These are phyloP conservation scores for Suzukiozyma palmioleophila DNA, from an alignment of 1,139 yeast genomes.

Conservation along the genomic window DNA sequence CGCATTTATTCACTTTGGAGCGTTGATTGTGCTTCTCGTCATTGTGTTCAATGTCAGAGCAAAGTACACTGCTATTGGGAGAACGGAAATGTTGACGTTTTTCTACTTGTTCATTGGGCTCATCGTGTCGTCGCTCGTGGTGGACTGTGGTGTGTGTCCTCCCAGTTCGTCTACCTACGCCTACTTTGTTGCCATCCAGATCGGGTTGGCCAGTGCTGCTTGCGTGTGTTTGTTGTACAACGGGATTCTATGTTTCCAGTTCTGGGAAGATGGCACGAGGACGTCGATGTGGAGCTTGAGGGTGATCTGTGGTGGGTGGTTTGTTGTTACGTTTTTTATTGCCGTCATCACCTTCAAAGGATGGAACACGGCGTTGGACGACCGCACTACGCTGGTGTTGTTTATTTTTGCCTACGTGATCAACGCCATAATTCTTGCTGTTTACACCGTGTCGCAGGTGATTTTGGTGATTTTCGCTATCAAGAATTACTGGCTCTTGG, in stretches of 20 bases:
- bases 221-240: conserved; percentile 66
- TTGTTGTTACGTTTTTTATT: conserved; percentile 61
- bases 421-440: conserved; percentile 60
- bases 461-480: conserved; percentile 64
- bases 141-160: conserved; percentile 90
- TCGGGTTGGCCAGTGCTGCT: conserved; percentile 67
- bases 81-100: conserved; percentile 78
- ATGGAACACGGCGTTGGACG: conserved; percentile 48
- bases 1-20: conserved; percentile 78
- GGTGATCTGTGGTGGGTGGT: conserved; percentile 45
- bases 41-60: conserved; percentile 76
- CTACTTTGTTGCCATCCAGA: conserved; percentile 77
- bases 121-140: conserved; percentile 63
- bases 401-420: conserved; percentile 67
- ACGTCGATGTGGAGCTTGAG: conserved; percentile 59
- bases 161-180: conserved; percentile 74
- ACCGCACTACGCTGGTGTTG: conserved; percentile 53
- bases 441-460: conserved; percentile 68
- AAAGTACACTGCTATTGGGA: conserved; percentile 91
- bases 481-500: conserved; percentile 81
- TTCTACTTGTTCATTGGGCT: conserved; percentile 58
- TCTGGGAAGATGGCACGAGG: conserved; percentile 90
- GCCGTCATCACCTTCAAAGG: conserved; percentile 68
- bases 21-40: conserved; percentile 58
- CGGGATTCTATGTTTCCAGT: conserved; percentile 78